These are phyloP conservation scores for Collybiopsis luxurians DNA, from an alignment of 768 basidiomycete species.

Conservation along the genomic window DNA sequence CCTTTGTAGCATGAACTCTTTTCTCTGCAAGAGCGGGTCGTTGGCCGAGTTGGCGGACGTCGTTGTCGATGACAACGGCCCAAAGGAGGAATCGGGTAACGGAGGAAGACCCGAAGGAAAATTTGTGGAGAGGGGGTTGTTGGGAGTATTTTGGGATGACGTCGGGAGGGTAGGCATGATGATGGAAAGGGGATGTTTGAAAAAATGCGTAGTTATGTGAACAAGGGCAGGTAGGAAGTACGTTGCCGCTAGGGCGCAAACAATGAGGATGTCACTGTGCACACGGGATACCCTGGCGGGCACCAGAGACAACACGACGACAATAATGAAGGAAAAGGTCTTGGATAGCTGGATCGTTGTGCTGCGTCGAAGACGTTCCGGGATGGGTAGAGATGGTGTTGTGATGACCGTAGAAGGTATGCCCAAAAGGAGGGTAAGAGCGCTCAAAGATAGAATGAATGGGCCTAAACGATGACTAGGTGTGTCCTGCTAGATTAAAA, in stretches of 20 bases:
- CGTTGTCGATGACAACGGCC: slow-evolving; percentile 16
- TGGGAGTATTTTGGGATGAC: slow-evolving; percentile 19
- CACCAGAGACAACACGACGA: slow-evolving; percentile 44
- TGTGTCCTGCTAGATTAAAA: slow-evolving; percentile 24
- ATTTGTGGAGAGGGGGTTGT: slow-evolving; percentile 20
- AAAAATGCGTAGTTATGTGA: slow-evolving; percentile 81
- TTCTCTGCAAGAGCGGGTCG: slow-evolving; percentile 79
- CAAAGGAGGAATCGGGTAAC: slow-evolving; percentile 8
- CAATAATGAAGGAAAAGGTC: slow-evolving; percentile 35
- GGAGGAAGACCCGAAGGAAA: slow-evolving; percentile 10
- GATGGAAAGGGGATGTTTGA: slow-evolving; percentile 82
- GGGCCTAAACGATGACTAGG: slow-evolving; percentile 25
- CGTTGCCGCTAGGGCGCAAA: slow-evolving; percentile 51
- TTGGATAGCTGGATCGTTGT: slow-evolving; percentile 46
- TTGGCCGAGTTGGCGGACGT: slow-evolving; percentile 30
- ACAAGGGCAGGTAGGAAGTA: slow-evolving; percentile 69
- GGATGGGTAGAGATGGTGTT: slow-evolving; percentile 49
- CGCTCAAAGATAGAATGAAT: slow-evolving; percentile 41
- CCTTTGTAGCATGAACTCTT: slow-evolving; percentile 82
- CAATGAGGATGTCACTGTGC: slow-evolving; percentile 46
- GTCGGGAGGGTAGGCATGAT: slow-evolving; percentile 53
- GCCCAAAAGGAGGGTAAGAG: slow-evolving; percentile 52
- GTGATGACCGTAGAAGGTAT: slow-evolving; percentile 60
- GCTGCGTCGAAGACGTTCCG: slow-evolving; percentile 37
- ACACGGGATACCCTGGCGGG: slow-evolving; percentile 35